Conservation (phyloP, 352 stramenopile species). For the Thraustochytrium sp. region DNA sequence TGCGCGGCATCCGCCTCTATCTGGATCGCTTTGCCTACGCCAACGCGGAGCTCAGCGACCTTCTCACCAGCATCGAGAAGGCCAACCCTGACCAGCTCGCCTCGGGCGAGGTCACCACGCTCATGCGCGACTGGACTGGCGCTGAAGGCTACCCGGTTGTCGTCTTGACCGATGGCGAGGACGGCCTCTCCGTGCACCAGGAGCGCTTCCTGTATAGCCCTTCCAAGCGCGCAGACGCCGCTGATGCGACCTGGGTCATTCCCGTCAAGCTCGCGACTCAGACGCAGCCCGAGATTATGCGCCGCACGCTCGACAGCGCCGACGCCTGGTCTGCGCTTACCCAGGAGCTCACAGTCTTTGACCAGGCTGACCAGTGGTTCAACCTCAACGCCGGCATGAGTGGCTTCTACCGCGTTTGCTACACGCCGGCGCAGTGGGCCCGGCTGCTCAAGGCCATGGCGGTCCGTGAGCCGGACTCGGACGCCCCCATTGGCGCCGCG, state of each 20-base stretch:
- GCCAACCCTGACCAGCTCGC: not conserved
- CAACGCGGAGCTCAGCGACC: slow-evolving; percentile 9
- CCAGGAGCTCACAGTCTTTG: not conserved
- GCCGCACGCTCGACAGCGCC: not conserved
- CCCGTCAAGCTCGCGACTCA: not conserved
- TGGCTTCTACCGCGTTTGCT: slow-evolving; percentile 32
- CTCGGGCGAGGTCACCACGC: slow-evolving; percentile 61
- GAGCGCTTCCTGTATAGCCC: slow-evolving; percentile 5
- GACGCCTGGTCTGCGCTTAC: not conserved
- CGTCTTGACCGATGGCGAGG: not conserved
- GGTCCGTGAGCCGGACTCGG: not conserved
- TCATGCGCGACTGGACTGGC: slow-evolving; percentile 74
- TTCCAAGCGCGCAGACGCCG: not conserved
- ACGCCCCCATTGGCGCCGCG: not conserved
- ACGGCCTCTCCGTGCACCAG: not conserved
- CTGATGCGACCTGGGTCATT: not conserved
- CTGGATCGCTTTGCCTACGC: not conserved
- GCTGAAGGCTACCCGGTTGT: slow-evolving; percentile 87
- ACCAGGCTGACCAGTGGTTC: not conserved
- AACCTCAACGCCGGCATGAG: slow-evolving; percentile 32
- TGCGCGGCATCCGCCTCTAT: slow-evolving; percentile 8
- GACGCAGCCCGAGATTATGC: no score
- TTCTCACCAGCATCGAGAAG: not conserved
- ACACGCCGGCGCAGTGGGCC: not conserved
- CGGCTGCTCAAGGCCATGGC: not conserved